Evolutionary conservation across 179 eudicot genomes (phyloP).

Genomic region (Silene vulgaris): DNA sequence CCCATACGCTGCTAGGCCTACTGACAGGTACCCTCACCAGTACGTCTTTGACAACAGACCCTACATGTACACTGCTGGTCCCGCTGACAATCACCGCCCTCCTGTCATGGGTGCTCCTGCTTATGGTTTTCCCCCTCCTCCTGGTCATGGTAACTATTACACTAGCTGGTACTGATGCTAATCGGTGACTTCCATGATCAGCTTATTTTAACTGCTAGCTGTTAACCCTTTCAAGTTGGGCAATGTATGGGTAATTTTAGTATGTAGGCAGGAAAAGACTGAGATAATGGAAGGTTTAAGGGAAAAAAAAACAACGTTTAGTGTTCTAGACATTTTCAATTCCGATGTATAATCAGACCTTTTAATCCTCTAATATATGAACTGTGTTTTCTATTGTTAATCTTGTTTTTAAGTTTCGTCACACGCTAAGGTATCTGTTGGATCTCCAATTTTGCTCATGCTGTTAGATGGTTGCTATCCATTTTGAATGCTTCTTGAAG

Average conservation of each 20-base stretch:
- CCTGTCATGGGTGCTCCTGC: constrained; percentile 53
- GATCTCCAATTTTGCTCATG: neutral
- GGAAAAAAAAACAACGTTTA: constrained; percentile 17
- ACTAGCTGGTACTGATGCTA: constrained; percentile 57
- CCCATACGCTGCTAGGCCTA: constrained; percentile 49
- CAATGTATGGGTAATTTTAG: constrained; percentile 46
- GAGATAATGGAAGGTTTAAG: constrained; percentile 23
- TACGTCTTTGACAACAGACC: constrained; percentile 78
- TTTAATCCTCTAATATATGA: constrained; percentile 52
- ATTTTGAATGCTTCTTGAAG: neutral
- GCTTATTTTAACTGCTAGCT: constrained; percentile 62
- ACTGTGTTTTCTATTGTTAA: constrained; percentile 35
- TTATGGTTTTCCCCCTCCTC: constrained; percentile 52
- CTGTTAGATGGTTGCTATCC: neutral
- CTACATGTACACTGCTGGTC: constrained; percentile 56
- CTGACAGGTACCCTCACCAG: constrained; percentile 79
- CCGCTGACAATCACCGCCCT: constrained; percentile 53
- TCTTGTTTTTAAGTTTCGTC: neutral
- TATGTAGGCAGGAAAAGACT: constrained; percentile 30
- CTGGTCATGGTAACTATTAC: constrained; percentile 65
- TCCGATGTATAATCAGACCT: constrained; percentile 55
- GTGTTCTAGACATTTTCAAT: constrained; percentile 35
- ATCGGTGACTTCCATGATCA: constrained; percentile 3
- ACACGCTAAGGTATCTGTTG: neutral
- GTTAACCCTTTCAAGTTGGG: constrained; percentile 59